Conservation (phyloP, 192 early-diverging fungal species). For the Allomyces arbusculus region DNA sequence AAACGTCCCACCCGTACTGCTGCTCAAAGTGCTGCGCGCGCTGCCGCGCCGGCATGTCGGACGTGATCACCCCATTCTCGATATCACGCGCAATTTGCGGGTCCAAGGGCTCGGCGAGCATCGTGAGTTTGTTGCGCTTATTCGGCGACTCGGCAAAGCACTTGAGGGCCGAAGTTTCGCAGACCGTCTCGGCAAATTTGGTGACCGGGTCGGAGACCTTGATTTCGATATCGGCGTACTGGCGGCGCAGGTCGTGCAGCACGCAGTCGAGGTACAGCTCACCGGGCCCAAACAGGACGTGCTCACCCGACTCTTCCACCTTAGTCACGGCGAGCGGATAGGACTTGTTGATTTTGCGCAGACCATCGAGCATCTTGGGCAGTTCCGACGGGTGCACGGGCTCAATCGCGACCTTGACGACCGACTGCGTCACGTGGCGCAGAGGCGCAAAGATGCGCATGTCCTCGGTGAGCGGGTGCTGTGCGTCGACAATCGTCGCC, state of each 20-base stretch:
- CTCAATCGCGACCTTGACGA: conserved; percentile 89
- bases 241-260: conserved; percentile 75
- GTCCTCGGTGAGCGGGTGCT: conserved; percentile 34
- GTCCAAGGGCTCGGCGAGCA: conserved; percentile 88
- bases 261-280: conserved; percentile 94
- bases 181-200: conserved; percentile 82
- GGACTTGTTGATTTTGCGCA: conserved; percentile 87
- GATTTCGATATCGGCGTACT: conserved; percentile 92
- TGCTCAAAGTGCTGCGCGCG: conserved; percentile 61
- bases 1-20: conserved; percentile 83
- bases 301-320: conserved; percentile 95
- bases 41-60: conserved; percentile 48
- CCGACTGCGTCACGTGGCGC: conserved; percentile 56
- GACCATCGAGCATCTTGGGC: conserved; percentile 90
- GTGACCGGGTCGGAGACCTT: conserved; percentile 97
- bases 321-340: conserved; percentile 76
- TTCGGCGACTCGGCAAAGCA: conserved; percentile 98
- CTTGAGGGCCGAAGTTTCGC: conserved; percentile 80
- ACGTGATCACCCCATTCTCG: conserved; percentile 48
- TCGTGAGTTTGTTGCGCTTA: conserved; percentile 91
- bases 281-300: conserved; percentile 81
- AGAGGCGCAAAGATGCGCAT: conserved; percentile 68
- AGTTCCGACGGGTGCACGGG: conserved; percentile 94
- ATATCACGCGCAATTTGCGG: conserved; percentile 82
- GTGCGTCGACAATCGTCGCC: conserved; percentile 66